Base-by-base conservation (phyloP, 176 grass and related monocot genomes). In the Themeda triandra region DNA sequence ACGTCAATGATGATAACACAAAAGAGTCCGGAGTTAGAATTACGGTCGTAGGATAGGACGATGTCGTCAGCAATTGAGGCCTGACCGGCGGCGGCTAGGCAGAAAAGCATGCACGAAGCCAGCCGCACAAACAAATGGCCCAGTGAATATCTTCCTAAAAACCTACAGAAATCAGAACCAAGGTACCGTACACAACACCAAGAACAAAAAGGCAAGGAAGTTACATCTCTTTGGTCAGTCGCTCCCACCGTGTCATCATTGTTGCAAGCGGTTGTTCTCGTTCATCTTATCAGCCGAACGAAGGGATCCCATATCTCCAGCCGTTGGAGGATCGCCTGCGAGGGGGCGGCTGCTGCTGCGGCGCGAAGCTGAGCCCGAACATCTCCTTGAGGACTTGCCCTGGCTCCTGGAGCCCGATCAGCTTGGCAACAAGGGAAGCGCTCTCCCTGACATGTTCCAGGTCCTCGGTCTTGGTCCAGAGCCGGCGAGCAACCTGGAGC, bases 291-390 rank as follows among this genome's bases (percentile, higher is more conserved):
- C 81, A 91, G 36, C 85, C 85, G 46, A 93, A 92, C 12, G 90
- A 86, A 64, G 80, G 77, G 51, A 88, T 87, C 24, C 92, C 93
- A 2, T 92, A 88, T 87, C 69, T 88, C 96, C 96, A 98, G 37
- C 82, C 82, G 30, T 92, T 94, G 12, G 90, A 91, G 39, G 89
- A 93, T 21, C 87, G 90, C 75, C 91, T 74, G 46, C 79, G 79
- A 10, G 79, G 41, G 64, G 68, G 53, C 9, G 74, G 67, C 2
- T 69, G 87, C 39, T 84, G 87, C 83, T 98, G 96, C 7, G 86
- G 96, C 6, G 93, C 80, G 62, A 99, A 99, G 44, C 91, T 96
- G 44, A 99, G 91, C 13, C 91, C 96, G 36, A 99, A 99, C 96
- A 99, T 99, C 80, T 99, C 96, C 87, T 85, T 90, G 59, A 95